Percentiles rank a stretch among this genome's conserved stretches.
phyloP scores from a whole-genome alignment of 2,329 filamentous ascomycete genomes.

The Pseudogymnoascus destructans region DNA sequence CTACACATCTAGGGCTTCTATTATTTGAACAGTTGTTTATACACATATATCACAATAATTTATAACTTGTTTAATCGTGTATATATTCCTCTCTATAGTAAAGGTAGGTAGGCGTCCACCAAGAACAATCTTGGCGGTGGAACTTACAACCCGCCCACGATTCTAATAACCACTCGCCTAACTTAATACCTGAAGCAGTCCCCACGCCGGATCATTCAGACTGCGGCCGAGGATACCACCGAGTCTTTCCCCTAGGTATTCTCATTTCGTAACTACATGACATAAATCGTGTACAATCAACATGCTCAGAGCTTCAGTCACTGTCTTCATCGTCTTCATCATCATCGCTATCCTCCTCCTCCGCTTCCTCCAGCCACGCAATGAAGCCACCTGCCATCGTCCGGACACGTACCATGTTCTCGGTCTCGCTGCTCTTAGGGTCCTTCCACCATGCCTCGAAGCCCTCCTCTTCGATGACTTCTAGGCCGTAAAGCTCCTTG shows the following conservation, averaged over 20 bases:
- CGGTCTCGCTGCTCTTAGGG: slow-evolving; percentile 49
- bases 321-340: slow-evolving; percentile 47
- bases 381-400: slow-evolving; percentile 66
- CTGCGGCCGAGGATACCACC: not conserved
- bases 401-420: slow-evolving; percentile 57
- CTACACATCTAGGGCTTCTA: not conserved
- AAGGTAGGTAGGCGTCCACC: not conserved
- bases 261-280: not conserved
- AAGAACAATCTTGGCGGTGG: not conserved
- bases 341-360: slow-evolving; percentile 60
- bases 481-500: slow-evolving; percentile 73
- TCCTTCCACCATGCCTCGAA: slow-evolving; percentile 84
- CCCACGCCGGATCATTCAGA: not conserved
- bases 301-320: slow-evolving; percentile 21
- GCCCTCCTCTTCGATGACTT: slow-evolving; percentile 79
- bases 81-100: not conserved
- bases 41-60: not conserved
- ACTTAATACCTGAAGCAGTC: not conserved
- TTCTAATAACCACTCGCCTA: not conserved
- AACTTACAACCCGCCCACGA: not conserved
- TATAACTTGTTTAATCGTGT: not conserved
- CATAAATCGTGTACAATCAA: slow-evolving; percentile 7
- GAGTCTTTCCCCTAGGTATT: not conserved
- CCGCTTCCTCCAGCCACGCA: slow-evolving; percentile 69
- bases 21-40: not conserved